Evolutionary conservation across 1,284 basidiomycete genomes (phyloP).

Genomic region (Hortiboletus rubellus): DNA sequence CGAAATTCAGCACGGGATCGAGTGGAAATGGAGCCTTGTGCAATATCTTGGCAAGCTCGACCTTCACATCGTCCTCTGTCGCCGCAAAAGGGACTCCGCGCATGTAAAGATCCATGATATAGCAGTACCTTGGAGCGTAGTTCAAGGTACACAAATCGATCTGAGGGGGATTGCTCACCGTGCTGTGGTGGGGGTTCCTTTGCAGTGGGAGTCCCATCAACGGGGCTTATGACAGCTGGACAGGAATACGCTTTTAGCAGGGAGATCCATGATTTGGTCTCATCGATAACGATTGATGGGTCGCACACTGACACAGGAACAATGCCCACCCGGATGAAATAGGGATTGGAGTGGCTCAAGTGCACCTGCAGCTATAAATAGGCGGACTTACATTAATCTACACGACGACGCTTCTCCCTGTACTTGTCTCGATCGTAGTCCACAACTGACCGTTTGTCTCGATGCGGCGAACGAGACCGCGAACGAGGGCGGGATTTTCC

Average conservation of each 20-base stretch:
- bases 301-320: conserved; percentile 3
- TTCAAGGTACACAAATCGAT: conserved; percentile 2
- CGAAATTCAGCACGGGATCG: conserved; percentile 33
- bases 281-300: conserved; percentile 25
- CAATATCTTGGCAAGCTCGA: conserved; percentile 36
- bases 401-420: conserved; percentile 42
- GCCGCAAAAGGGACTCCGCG: conserved; percentile 28
- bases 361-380: conserved; percentile 2
- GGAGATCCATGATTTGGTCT: not conserved
- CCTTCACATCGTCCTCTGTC: conserved; percentile 35
- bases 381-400: conserved; percentile 33
- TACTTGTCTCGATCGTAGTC: conserved; percentile 40
- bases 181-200: conserved; percentile 11
- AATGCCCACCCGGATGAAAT: not conserved
- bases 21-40: conserved; percentile 38
- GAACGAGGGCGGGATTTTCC: conserved; percentile 32
- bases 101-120: conserved; percentile 41
- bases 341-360: not conserved
- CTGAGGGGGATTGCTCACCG: conserved; percentile 21
- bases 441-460: conserved; percentile 35
- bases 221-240: conserved; percentile 20
- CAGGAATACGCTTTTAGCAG: not conserved
- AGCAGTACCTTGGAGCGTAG: not conserved
- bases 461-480: conserved; percentile 39
- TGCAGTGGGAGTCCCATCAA: not conserved